Base-by-base conservation (phyloP, 228 moss, liverwort and hornwort species). In the Sphagnum fallax region DNA sequence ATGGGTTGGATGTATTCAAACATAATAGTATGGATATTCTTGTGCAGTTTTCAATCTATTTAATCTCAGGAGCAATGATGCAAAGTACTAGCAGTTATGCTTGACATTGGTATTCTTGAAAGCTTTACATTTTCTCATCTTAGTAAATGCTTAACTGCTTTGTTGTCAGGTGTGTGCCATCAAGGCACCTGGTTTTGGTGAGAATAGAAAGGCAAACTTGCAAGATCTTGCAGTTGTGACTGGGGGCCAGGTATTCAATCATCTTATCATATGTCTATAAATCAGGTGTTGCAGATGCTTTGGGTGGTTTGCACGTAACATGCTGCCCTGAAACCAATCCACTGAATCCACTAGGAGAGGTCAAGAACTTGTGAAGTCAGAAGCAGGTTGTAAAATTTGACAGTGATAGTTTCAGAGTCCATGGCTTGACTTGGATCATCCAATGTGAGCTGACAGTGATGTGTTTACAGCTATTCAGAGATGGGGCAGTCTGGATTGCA, bases 131-230 rank as follows among this genome's bases (percentile, higher is more conserved):
- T 5, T 51, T 10, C 16, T 48, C 6, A 52, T 9, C 8, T 6
- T 12, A 52, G 5, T 16, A 13, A 50, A 5, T 8, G 50, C 0
- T 32, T 64, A 5, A 32, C 16, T 4, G 48, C 18, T 32, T 4
- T 64, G 13, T 64, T 11, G 62, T 62, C 72, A 77, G 77, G 77
- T 77, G 48, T 71, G 72, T 63, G 77, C 72, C 63, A 69, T 77
- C 50, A 77, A 77, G 65, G 72, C 77, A 49, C 76, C 77, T 11
- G 77, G 77, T 52, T 77, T 72, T 77, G 77, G 77, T 49, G 77
- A 77, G 11, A 77, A 69, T 65, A 77, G 77, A 48, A 77, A 68
- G 60, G 67, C 77, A 62, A 77, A 65, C 48, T 47, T 77, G 62
- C 72, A 77, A 52, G 77, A 77, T 53, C 77, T 77, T 68, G 77